These are phyloP conservation scores for Pyrenophora graminea DNA, from an alignment of 2,329 filamentous ascomycete genomes.

Conservation along the genomic window DNA sequence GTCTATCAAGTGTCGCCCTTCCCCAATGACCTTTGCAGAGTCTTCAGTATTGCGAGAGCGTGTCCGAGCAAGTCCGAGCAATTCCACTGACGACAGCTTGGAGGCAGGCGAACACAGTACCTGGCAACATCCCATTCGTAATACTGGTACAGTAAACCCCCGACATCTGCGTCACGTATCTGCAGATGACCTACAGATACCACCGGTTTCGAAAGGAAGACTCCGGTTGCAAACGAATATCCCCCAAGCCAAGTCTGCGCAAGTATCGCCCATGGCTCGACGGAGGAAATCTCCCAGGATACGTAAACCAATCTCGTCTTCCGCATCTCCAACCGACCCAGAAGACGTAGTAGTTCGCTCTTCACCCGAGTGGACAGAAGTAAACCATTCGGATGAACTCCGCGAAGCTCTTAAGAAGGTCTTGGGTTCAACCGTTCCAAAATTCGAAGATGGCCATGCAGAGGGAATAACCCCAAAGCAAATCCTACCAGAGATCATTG, in stretches of 20 bases:
- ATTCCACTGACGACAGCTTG: background rate
- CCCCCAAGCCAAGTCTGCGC: conserved; percentile 24
- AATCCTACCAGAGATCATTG: conserved; percentile 21
- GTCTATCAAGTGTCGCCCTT: conserved; percentile 26
- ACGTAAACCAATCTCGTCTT: conserved; percentile 14
- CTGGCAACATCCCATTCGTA: conserved; percentile 15
- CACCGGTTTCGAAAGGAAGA: conserved; percentile 7
- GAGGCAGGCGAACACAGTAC: conserved; percentile 6
- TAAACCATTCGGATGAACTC: conserved; percentile 21
- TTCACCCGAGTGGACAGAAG: conserved; percentile 27
- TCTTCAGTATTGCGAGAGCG: conserved; percentile 1
- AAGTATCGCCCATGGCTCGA: conserved; percentile 24
- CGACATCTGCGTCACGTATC: conserved; percentile 13
- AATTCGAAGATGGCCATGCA: background rate
- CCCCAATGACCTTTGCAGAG: background rate
- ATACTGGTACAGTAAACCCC: background rate
- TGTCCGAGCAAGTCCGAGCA: background rate
- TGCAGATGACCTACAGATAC: conserved; percentile 11
- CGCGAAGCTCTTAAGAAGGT: conserved; percentile 23
- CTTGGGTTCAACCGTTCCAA: conserved; percentile 11
- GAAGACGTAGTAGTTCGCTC: conserved; percentile 1
- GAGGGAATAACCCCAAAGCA: background rate
- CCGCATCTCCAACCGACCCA: conserved; percentile 14
- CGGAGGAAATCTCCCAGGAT: conserved; percentile 19
- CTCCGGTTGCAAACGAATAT: conserved; percentile 29